phyloP scores from a whole-genome alignment of 176 grass and related monocot genomes.

The Lolium rigidum region DNA sequence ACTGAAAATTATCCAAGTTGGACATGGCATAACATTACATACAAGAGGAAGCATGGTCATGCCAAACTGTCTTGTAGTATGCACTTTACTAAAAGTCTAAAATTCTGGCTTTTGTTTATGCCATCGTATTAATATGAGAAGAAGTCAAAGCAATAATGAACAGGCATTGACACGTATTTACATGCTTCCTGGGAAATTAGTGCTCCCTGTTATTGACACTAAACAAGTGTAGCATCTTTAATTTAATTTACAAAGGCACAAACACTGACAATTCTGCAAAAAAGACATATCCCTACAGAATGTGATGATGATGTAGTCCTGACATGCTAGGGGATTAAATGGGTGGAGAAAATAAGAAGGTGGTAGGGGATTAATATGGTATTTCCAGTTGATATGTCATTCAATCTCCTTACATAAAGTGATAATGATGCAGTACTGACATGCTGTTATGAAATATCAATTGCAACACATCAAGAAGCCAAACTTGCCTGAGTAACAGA shows the following conservation, averaged over 20 bases:
- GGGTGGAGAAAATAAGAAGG: too few species aligned
- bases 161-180: not conserved
- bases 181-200: constrained; percentile 6
- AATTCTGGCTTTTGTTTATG: not conserved
- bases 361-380: not conserved
- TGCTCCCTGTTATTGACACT: not conserved
- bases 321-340: too few species aligned
- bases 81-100: not conserved
- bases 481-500: constrained; percentile 7
- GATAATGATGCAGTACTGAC: not conserved
- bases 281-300: too few species aligned
- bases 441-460: constrained; percentile 8
- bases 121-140: constrained; percentile 22
- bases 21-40: not conserved
- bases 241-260: not conserved
- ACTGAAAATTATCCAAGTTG: constrained; percentile 13
- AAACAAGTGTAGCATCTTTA: not conserved
- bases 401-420: not conserved
- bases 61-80: constrained; percentile 15
- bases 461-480: not conserved
- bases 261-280: not conserved
- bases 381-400: not conserved
- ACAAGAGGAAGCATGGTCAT: not conserved
- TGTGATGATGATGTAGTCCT: too few species aligned
- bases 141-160: constrained; percentile 1